These are phyloP conservation scores for Flaveria robusta DNA, from an alignment of 129 eudicot genomes.

Conservation along the genomic window DNA sequence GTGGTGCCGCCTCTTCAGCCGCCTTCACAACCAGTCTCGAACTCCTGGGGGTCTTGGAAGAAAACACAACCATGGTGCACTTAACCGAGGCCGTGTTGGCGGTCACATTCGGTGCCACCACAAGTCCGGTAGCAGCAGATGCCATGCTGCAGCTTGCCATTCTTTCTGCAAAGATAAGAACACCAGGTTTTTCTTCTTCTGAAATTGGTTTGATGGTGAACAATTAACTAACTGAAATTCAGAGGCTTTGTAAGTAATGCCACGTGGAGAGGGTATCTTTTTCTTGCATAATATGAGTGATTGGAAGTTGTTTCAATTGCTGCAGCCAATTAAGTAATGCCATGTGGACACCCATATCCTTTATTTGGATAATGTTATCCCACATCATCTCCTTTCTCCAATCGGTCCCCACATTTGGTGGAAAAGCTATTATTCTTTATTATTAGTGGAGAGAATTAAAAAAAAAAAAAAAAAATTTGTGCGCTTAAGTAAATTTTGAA, in stretches of 20 bases:
- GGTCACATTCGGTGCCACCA: slow-evolving; percentile 53
- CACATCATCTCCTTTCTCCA: neutral
- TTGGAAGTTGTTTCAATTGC: slow-evolving; percentile 37
- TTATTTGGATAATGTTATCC: slow-evolving; percentile 57
- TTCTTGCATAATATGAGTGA: slow-evolving; percentile 48
- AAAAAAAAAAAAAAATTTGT: no score
- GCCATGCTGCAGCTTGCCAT: slow-evolving; percentile 88
- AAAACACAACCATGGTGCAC: slow-evolving; percentile 43
- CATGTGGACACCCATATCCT: slow-evolving; percentile 63
- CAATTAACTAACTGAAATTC: slow-evolving; percentile 18
- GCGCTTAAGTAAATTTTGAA: no score
- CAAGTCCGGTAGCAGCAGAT: slow-evolving; percentile 73
- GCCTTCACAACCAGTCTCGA: slow-evolving; percentile 72
- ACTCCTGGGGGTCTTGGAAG: slow-evolving; percentile 45
- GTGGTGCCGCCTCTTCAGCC: slow-evolving; percentile 50
- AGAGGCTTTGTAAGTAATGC: slow-evolving; percentile 38
- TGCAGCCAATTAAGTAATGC: slow-evolving; percentile 49
- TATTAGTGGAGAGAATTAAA: no score
- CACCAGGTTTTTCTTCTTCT: neutral
- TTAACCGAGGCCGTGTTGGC: slow-evolving; percentile 33
- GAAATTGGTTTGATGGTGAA: neutral
- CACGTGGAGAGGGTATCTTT: slow-evolving; percentile 39
- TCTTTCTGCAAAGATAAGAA: slow-evolving; percentile 28
- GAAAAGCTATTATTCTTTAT: neutral
- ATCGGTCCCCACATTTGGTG: neutral